Base-by-base conservation (phyloP, 2,329 filamentous ascomycete genomes). In the Colletotrichum salicis region DNA sequence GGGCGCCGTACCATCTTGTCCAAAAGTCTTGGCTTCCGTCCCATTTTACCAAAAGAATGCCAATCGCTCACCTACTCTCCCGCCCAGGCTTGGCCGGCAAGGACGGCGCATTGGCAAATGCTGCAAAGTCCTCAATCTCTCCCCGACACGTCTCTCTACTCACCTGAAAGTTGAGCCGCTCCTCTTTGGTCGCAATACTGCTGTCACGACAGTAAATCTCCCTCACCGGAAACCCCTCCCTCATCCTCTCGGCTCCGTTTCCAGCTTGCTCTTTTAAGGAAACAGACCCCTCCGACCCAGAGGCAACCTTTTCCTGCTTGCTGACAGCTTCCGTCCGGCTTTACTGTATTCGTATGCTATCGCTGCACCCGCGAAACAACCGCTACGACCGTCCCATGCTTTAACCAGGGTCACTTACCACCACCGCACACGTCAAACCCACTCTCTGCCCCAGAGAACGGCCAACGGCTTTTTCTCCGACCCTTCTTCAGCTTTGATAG, bases 11-110 rank as follows among this genome's bases (percentile, higher is more conserved):
- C 41, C 41, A n/a, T 48, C 41, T 24, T 51, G 22, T 35, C 29
- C 45, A 24, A 62, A 62, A 62, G 59, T 69, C 69, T 71, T 71
- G 69, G 69, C 69, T 59, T 22, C 6, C 41, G 41, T 48, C 41
- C 65, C 65, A 69, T 71, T 51, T 51, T 60, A 59, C 65, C 55
- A 68, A 68, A 60, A 71, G 65, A 64, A 69, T 69, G 59, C 59
- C 59, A 64, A 58, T 60, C 59, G 55, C 54, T 71, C 55, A 59
- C 41, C 31, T 55, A 13, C 33, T 69, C 55, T 64, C 65, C 48
- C 54, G 65, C 69, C 69, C 69, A 71, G 69, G 59, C 69, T 71
- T 71, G 69, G 65, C 69, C 65, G 69, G 69, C 65, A 71, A 69
- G 45, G n/a, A 69, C 69, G 69, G 69, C 69, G 69, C 45, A 60